Percentiles rank a stretch among this genome's conserved stretches.
Evolutionary conservation across 805 yeast species (phyloP).

Genomic region (Jamesozyma gamospora): DNA sequence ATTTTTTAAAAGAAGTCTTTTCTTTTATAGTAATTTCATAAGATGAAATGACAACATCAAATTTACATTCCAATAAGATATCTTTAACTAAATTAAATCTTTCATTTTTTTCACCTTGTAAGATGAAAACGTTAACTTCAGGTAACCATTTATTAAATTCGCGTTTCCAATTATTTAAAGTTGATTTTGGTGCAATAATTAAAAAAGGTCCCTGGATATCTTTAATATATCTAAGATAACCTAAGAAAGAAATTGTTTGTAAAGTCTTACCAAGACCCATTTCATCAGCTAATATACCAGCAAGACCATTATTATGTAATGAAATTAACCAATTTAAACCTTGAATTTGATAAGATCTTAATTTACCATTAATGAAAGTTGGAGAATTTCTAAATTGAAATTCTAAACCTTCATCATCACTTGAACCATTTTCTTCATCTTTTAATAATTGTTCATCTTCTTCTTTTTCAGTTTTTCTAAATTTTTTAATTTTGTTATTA

Average conservation of each 20-base stretch:
- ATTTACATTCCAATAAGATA: conserved; percentile 47
- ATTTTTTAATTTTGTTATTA: conserved; percentile 25
- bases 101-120: conserved; percentile 68
- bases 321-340: conserved; percentile 77
- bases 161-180: conserved; percentile 72
- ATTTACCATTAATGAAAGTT: conserved; percentile 49
- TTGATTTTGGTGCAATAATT: conserved; percentile 70
- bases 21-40: conserved; percentile 73
- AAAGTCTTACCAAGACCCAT: conserved; percentile 81
- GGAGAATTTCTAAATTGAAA: conserved; percentile 75
- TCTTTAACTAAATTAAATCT: conserved; percentile 47
- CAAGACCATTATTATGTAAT: conserved; percentile 53
- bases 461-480: conserved; percentile 66
- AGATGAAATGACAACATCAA: conserved; percentile 63
- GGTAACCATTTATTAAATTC: conserved; percentile 77
- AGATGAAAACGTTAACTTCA: conserved; percentile 56
- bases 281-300: conserved; percentile 77
- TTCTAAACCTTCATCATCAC: conserved; percentile 17
- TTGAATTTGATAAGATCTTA: conserved; percentile 70
- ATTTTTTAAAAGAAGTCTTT: conserved; percentile 54
- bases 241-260: conserved; percentile 69
- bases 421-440: conserved; percentile 25
- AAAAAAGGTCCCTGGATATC: conserved; percentile 61
- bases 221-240: conserved; percentile 55
- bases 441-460: conserved; percentile 69